Conservation (phyloP, 208 protist genomes). For the Herpetomonas samuelpessoai region DNA sequence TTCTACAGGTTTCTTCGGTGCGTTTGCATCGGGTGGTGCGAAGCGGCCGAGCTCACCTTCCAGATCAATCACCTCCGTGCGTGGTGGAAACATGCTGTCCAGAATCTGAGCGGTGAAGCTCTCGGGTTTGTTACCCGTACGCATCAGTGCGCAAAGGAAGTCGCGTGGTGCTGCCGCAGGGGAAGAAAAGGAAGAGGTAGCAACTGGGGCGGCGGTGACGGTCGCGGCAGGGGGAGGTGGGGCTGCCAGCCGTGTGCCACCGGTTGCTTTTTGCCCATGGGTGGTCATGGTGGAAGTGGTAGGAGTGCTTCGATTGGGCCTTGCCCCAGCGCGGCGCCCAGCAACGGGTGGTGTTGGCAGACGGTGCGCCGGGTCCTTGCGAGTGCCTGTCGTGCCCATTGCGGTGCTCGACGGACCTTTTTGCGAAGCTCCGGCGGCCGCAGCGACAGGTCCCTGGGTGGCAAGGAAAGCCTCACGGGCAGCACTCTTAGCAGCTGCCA, state of each 20-base stretch:
- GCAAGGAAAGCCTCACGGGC: slow-evolving; percentile 18
- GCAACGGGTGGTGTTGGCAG: slow-evolving; percentile 9
- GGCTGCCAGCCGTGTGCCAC: neutral
- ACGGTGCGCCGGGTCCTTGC: slow-evolving; percentile 12
- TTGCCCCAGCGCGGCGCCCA: neutral
- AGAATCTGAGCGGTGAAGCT: slow-evolving; percentile 12
- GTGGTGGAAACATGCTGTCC: slow-evolving; percentile 20
- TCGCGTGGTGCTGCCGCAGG: neutral
- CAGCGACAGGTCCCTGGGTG: neutral
- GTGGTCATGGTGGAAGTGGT: no score
- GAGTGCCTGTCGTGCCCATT: neutral
- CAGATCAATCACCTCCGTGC: slow-evolving; percentile 2
- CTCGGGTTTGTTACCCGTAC: neutral
- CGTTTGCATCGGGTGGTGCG: no score
- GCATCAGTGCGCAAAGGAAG: slow-evolving; percentile 19
- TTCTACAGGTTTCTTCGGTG: no score
- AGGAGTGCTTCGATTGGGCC: neutral
- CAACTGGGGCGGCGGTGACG: neutral
- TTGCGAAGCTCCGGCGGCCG: no score
- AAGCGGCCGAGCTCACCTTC: no score
- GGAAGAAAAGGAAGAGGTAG: neutral
- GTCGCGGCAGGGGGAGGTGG: neutral
- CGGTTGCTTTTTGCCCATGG: neutral
- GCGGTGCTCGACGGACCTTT: no score
- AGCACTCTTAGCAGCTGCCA: slow-evolving; percentile 22